These are phyloP conservation scores for Tuber melanosporum DNA, from an alignment of 495 filamentous ascomycete species.

Conservation along the genomic window DNA sequence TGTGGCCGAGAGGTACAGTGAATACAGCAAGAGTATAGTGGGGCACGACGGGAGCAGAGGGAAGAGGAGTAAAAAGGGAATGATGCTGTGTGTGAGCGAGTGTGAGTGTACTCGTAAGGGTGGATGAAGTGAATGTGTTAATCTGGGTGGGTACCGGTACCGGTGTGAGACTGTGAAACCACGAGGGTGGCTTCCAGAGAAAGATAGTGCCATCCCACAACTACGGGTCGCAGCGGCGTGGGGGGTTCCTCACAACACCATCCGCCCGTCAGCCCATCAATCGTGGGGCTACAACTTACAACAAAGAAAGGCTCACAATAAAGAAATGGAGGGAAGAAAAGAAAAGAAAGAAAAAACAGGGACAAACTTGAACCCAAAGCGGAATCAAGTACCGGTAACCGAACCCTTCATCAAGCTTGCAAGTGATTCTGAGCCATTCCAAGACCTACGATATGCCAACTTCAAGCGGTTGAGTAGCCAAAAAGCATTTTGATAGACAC, in stretches of 20 bases:
- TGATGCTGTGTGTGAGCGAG: not conserved
- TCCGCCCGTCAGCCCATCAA: not conserved
- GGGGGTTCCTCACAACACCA: constrained; percentile 12
- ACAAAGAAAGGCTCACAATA: not conserved
- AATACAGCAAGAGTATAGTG: not conserved
- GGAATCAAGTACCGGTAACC: not conserved
- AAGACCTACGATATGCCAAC: not conserved
- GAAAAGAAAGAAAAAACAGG: not conserved
- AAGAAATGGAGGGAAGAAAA: not conserved
- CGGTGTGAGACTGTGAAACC: not conserved
- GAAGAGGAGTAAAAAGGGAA: not conserved
- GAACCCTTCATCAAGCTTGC: not conserved
- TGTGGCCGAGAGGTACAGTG: constrained; percentile 13
- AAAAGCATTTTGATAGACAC: not conserved
- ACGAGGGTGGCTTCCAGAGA: constrained; percentile 17
- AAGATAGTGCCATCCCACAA: constrained; percentile 20
- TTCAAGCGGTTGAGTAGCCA: not conserved
- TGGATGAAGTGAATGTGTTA: not conserved
- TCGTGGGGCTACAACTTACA: not conserved
- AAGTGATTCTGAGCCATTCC: not conserved
- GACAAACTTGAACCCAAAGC: not conserved
- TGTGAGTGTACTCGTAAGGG: not conserved
- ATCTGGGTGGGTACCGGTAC: not conserved
- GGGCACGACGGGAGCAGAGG: not conserved
- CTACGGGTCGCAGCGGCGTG: constrained; percentile 27